A percentile compares a stretch with the other conserved stretches of the same genome.
These are phyloP conservation scores for Neocatenulostroma microsporum DNA, from an alignment of 2,329 filamentous ascomycete species.

Conservation along the genomic window DNA sequence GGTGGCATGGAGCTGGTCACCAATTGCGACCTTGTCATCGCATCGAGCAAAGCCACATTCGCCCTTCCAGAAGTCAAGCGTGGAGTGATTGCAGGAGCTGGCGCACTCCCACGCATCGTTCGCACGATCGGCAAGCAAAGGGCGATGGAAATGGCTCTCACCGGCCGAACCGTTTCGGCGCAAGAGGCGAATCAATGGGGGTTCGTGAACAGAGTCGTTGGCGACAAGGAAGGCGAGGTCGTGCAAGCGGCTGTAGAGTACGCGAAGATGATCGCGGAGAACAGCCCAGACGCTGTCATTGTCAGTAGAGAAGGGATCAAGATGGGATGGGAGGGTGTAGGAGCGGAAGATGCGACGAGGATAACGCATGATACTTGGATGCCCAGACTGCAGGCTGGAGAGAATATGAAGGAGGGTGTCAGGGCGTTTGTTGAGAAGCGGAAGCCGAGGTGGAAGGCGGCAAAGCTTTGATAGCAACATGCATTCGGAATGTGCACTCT, in stretches of 20 bases:
- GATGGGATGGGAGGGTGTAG: conserved; percentile 62
- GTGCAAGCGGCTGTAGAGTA: conserved; percentile 53
- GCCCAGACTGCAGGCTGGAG: conserved; percentile 52
- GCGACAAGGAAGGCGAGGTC: conserved; percentile 34
- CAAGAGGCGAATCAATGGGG: conserved; percentile 58
- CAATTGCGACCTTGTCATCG: too few relatives aligned
- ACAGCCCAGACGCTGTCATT: conserved; percentile 66
- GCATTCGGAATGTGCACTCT: too few relatives aligned
- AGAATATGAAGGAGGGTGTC: conserved; percentile 69
- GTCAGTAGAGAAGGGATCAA: conserved; percentile 65
- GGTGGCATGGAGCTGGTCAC: too few relatives aligned
- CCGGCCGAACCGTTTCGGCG: conserved; percentile 54
- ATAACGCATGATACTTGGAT: conserved; percentile 53
- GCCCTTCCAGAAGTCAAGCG: too few relatives aligned
- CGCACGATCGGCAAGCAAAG: conserved; percentile 60
- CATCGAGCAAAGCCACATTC: too few relatives aligned
- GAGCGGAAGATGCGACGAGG: conserved; percentile 55
- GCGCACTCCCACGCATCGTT: conserved; percentile 59
- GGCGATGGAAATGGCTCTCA: conserved; percentile 63
- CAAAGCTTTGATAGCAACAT: too few relatives aligned
- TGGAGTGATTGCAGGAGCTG: conserved; percentile 63
- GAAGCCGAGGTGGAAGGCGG: conserved; percentile 56
- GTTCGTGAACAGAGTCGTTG: conserved; percentile 59
- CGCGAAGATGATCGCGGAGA: conserved; percentile 52
- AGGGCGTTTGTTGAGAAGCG: conserved; percentile 70